phyloP scores from a whole-genome alignment of 73 alveolate species.

The Tetrahymena thermophila region DNA sequence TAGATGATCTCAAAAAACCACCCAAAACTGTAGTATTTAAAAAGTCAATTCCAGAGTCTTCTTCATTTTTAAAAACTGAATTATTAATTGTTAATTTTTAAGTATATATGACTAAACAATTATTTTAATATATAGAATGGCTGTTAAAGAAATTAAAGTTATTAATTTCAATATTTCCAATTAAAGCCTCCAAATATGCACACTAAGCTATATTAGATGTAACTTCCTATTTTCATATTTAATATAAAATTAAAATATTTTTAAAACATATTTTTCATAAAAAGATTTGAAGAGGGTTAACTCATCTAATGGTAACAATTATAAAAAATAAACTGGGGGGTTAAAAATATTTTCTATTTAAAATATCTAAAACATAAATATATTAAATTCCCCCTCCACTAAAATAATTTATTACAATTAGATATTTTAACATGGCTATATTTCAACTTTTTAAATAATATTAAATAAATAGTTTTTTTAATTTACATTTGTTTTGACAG shows the following conservation, averaged over 20 bases:
- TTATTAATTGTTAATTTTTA: neutral
- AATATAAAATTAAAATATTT: neutral
- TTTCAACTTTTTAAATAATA: too few species aligned
- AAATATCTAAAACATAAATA: too few species aligned
- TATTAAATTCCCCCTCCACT: too few species aligned
- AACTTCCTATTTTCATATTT: neutral
- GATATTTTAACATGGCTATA: too few species aligned
- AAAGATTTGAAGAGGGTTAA: too few species aligned
- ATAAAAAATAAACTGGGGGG: too few species aligned
- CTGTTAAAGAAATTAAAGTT: neutral
- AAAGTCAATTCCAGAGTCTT: neutral
- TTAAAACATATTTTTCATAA: neutral
- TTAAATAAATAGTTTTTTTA: too few species aligned
- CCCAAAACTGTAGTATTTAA: neutral
- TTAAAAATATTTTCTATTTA: too few species aligned
- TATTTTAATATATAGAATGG: neutral
- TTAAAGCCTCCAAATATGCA: neutral
- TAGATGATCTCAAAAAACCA: neutral
- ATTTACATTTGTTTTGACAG: neutral
- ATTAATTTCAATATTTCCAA: neutral
- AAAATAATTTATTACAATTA: too few species aligned
- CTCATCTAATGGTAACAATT: too few species aligned
- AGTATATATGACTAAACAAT: neutral
- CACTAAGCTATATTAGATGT: neutral
- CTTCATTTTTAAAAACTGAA: neutral